Base-by-base conservation (phyloP, 2,329 filamentous ascomycete species). In the Coniochaeta sp. region DNA sequence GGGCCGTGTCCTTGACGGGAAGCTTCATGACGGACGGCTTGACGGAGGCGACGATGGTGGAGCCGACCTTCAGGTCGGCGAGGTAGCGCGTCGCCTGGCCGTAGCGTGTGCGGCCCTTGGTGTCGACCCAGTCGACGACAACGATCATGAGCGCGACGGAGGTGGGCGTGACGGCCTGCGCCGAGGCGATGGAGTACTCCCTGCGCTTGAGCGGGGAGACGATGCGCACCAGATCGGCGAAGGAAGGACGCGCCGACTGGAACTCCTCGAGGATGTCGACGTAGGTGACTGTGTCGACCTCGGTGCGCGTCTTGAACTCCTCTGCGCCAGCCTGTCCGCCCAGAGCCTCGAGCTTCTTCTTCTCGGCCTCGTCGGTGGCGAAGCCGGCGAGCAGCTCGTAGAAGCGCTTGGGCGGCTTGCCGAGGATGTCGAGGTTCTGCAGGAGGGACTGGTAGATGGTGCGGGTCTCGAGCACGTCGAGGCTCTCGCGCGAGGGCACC, bases 21-120 rank as follows among this genome's bases (percentile, higher is more conserved):
- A 99, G 81, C 75, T 97, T 99, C 94, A 99, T 99, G 59, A 97
- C 94, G 22, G 91, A 96, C 0, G 94, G 90, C 77, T 99, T 99
- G 68, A 99, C 91, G 30, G 89, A 95, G 53, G 90, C 94, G 3
- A 91, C 96, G 57, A 99, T 83, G 30, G 86, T 76, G 32, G 88
- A 75, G 49, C 94, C 94, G 12, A 89, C 75, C 12, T 79, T 78
- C 31, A 99, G 85, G 26, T 75, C 69, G 69, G 86, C 86, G 58
- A 99, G 83, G 76, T 95, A 99, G 58, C 87, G 86, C 10, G 92
- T 96, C 7, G 94, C 92, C 68, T 96, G 91, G 51, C 94, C 94
- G 66, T 89, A 92, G 60, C 94, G 91, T 62, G 88, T 87, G 65
- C 91, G 89, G 63, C 92, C 92, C 63, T 82, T 81, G 58, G 87